A percentile compares a stretch with the other conserved stretches of the same genome.
Evolutionary conservation across 2,329 filamentous ascomycete genomes (phyloP).

Genomic region (Sarocladium strictum): DNA sequence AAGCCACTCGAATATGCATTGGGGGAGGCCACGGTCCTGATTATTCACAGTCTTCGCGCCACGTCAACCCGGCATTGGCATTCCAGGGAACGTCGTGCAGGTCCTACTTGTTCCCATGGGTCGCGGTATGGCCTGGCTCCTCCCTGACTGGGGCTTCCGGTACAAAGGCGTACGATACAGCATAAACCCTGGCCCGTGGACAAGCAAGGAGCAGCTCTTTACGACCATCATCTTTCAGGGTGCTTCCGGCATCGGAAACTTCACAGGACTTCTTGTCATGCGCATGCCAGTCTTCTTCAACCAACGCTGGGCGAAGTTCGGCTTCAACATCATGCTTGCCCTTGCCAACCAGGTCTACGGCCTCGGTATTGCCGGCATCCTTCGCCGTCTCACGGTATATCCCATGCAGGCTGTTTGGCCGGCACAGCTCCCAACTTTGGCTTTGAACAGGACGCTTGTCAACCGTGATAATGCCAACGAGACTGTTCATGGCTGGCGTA

Average conservation of each 20-base stretch:
- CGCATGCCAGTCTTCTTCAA: conserved; percentile 25
- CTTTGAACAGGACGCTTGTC: conserved; percentile 26
- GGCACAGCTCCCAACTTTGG: conserved; percentile 24
- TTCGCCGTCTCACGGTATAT: conserved; percentile 29
- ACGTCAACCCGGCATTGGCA: conserved; percentile 15
- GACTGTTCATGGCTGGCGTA: conserved; percentile 35
- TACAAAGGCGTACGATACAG: conserved; percentile 24
- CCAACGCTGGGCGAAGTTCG: conserved; percentile 23
- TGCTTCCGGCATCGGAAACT: conserved; percentile 20
- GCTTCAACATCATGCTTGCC: conserved; percentile 24
- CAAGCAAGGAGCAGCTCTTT: conserved; percentile 37
- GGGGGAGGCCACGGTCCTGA: not conserved
- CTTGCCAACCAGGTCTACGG: conserved; percentile 27
- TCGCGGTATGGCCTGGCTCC: conserved; percentile 28
- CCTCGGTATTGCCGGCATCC: conserved; percentile 25
- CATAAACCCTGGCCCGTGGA: conserved; percentile 36
- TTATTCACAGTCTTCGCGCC: conserved; percentile 9
- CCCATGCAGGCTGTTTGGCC: conserved; percentile 28
- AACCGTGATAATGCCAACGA: conserved; percentile 26
- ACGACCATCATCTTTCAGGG: conserved; percentile 29
- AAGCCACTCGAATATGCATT: not conserved
- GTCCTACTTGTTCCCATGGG: conserved; percentile 36
- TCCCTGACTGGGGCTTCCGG: conserved; percentile 37
- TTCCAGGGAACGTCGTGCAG: conserved; percentile 31
- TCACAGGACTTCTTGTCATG: conserved; percentile 21